Conservation (phyloP, 176 grass and related monocot genomes). For the Secale cereale region DNA sequence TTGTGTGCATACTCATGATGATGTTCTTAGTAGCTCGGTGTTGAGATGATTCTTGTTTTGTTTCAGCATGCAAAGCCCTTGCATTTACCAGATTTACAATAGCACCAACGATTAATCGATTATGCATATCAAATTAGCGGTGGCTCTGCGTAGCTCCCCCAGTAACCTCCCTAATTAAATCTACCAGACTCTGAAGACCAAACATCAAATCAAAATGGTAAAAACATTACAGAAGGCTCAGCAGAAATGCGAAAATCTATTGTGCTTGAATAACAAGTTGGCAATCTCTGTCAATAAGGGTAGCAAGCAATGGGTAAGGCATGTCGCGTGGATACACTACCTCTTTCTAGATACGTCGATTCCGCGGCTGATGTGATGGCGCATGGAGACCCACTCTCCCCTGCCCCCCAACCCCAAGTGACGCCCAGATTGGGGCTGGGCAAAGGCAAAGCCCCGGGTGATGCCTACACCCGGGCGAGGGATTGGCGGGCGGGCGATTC, state of each 20-base stretch:
- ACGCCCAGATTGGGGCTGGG: constrained; percentile 13
- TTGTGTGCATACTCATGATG: not conserved
- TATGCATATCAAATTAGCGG: not conserved
- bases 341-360: constrained; percentile 34
- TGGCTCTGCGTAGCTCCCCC: not conserved
- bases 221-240: not conserved
- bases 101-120: not conserved
- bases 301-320: not conserved
- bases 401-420: constrained; percentile 5
- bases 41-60: not conserved
- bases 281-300: not conserved
- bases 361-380: constrained; percentile 26
- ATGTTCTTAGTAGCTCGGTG: not conserved
- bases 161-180: not conserved
- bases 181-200: constrained; percentile 6
- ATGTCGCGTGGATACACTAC: constrained; percentile 16
- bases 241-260: not conserved
- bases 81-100: not conserved
- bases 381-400: constrained; percentile 22
- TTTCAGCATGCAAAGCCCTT: not conserved
- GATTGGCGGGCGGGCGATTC: not conserved
- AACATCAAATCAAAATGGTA: not conserved
- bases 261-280: not conserved
- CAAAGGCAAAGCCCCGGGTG: constrained; percentile 17
- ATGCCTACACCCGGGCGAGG: constrained; percentile 1